A percentile compares a stretch with the other conserved stretches of the same genome.
Evolutionary conservation across 2,329 filamentous ascomycete genomes (phyloP).

Genomic region (Ceratocystis ficicola): DNA sequence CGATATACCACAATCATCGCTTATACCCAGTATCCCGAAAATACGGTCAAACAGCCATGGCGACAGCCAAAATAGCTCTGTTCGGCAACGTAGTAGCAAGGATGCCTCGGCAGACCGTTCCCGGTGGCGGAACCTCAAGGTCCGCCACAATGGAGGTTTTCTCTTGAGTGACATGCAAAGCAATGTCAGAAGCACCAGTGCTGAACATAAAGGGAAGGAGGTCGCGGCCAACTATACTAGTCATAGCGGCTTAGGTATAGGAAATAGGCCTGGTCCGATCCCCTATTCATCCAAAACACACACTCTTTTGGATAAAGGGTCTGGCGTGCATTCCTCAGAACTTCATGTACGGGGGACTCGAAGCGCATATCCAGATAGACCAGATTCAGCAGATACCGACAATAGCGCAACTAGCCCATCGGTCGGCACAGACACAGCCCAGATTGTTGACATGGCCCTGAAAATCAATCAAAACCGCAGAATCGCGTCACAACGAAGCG

Average conservation of each 20-base stretch:
- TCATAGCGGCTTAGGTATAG: neutral
- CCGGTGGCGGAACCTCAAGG: constrained; percentile 31
- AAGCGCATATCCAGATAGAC: constrained; percentile 16
- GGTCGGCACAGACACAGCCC: constrained; percentile 50
- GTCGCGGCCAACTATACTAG: neutral
- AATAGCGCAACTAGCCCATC: neutral
- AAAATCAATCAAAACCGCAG: constrained; percentile 72
- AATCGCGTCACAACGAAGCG: constrained; percentile 47
- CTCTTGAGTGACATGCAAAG: constrained; percentile 37
- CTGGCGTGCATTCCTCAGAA: neutral
- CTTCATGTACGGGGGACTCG: constrained; percentile 10
- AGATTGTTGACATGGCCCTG: constrained; percentile 87
- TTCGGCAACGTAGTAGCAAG: neutral
- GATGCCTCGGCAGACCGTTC: constrained; percentile 8
- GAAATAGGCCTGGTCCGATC: neutral
- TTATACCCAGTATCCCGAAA: neutral
- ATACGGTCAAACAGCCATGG: neutral
- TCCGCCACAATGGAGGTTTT: constrained; percentile 40
- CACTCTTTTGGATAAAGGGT: neutral
- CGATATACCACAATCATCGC: neutral
- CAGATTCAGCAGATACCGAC: constrained; percentile 26
- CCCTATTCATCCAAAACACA: neutral
- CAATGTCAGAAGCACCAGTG: constrained; percentile 23
- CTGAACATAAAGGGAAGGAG: constrained; percentile 19
- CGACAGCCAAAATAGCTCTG: neutral